Evolutionary conservation across 192 early-diverging fungal species (phyloP).

Genomic region (Lobosporangium transversale): DNA sequence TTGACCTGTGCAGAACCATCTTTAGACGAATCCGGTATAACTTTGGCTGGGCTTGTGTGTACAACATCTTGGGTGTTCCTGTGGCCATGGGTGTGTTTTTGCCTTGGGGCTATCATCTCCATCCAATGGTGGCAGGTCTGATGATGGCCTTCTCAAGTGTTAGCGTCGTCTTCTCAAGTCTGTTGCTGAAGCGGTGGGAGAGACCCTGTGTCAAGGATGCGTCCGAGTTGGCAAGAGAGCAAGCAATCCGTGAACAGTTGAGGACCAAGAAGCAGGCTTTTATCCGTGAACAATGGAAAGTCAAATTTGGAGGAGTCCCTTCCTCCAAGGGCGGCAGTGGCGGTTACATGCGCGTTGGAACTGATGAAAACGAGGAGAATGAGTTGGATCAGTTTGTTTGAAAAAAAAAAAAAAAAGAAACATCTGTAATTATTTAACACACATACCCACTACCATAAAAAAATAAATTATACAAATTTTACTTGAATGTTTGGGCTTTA

Average conservation of each 20-base stretch:
- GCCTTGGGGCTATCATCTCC: conserved; percentile 86
- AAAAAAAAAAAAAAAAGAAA: background rate
- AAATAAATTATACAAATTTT: too few relatives aligned
- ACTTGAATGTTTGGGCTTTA: too few relatives aligned
- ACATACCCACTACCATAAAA: too few relatives aligned
- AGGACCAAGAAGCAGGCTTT: background rate
- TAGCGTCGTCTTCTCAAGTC: conserved; percentile 89
- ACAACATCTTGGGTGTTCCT: conserved; percentile 92
- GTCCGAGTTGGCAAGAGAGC: conserved; percentile 53
- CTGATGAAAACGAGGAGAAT: conserved; percentile 14
- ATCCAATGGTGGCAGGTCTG: conserved; percentile 92
- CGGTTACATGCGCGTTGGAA: conserved; percentile 29
- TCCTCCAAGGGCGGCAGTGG: background rate
- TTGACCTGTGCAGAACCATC: conserved; percentile 87
- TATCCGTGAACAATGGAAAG: conserved; percentile 19
- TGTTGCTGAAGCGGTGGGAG: conserved; percentile 80
- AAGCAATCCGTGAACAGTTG: conserved; percentile 10
- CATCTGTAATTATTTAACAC: too few relatives aligned
- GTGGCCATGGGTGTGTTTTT: conserved; percentile 92
- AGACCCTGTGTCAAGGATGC: conserved; percentile 41
- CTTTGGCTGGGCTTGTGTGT: conserved; percentile 89
- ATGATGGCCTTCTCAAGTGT: conserved; percentile 95
- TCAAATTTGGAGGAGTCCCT: conserved; percentile 8
- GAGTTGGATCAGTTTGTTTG: conserved; percentile 40
- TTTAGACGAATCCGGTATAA: conserved; percentile 88